These are phyloP conservation scores for Sphagnum fallax DNA, from an alignment of 228 moss, liverwort and hornwort species.

Conservation along the genomic window DNA sequence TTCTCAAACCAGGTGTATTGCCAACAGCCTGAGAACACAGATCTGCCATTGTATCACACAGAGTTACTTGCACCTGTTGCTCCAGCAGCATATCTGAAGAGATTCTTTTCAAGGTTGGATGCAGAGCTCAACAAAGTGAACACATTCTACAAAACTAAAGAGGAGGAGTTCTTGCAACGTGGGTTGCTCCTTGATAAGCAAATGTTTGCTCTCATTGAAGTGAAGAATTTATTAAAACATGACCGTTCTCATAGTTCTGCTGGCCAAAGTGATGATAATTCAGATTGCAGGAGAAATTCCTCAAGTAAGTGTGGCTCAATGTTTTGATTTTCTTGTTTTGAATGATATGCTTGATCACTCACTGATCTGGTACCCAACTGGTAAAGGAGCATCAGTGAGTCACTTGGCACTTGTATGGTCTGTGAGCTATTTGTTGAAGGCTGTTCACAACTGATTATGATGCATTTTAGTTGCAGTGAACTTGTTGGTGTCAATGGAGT, in stretches of 20 bases:
- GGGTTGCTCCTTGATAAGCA: conserved; percentile 41
- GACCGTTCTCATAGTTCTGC: neutral
- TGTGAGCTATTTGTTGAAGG: neutral
- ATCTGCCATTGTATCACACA: neutral
- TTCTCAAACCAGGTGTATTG: neutral
- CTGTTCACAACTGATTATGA: neutral
- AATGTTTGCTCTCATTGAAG: conserved; percentile 31
- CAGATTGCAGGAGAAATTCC: conserved; percentile 1
- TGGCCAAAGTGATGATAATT: conserved; percentile 6
- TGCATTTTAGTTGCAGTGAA: neutral
- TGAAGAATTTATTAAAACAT: conserved; percentile 9
- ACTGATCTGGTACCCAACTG: neutral
- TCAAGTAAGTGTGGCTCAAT: neutral
- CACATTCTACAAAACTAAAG: conserved; percentile 33
- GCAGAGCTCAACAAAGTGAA: conserved; percentile 51
- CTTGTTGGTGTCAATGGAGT: neutral
- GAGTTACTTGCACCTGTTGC: conserved; percentile 1
- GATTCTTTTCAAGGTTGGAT: conserved; percentile 32
- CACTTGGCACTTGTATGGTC: neutral
- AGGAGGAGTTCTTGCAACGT: conserved; percentile 35
- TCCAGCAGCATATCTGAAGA: neutral
- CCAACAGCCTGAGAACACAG: neutral
- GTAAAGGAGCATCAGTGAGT: neutral
- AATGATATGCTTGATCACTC: too few relatives aligned
- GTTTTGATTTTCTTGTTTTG: neutral